Conservation (phyloP, 2,329 filamentous ascomycete species). For the Trichoderma pleuroti region DNA sequence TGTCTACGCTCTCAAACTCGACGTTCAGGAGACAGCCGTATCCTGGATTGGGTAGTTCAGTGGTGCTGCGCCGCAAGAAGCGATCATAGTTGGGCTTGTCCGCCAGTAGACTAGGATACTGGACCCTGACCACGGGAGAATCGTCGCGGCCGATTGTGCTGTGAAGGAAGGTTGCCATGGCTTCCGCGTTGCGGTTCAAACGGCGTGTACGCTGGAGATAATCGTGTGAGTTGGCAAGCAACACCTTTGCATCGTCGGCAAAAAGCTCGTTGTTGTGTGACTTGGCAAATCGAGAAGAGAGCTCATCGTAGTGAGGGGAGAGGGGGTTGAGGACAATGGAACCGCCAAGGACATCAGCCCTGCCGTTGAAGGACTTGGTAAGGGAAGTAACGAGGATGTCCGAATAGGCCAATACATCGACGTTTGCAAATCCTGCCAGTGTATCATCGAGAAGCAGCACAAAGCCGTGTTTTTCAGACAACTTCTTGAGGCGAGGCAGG, state of each 20-base stretch:
- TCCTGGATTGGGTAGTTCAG: slow-evolving; percentile 47
- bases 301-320: slow-evolving; percentile 38
- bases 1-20: slow-evolving; percentile 43
- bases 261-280: slow-evolving; percentile 45
- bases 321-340: slow-evolving; percentile 47
- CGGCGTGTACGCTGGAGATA: slow-evolving; percentile 39
- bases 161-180: slow-evolving; percentile 40
- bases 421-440: slow-evolving; percentile 44
- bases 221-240: slow-evolving; percentile 44
- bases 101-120: slow-evolving; percentile 42
- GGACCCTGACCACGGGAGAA: slow-evolving; percentile 39
- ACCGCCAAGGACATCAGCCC: slow-evolving; percentile 54
- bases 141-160: slow-evolving; percentile 27
- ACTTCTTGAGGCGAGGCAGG: slow-evolving; percentile 32
- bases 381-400: slow-evolving; percentile 52
- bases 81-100: slow-evolving; percentile 33
- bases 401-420: slow-evolving; percentile 47
- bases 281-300: slow-evolving; percentile 32
- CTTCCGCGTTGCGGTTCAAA: slow-evolving; percentile 44
- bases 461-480: slow-evolving; percentile 44
- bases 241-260: slow-evolving; percentile 42
- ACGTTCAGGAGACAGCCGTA: slow-evolving; percentile 54
- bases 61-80: slow-evolving; percentile 36
- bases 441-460: slow-evolving; percentile 49
- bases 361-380: slow-evolving; percentile 58